These are phyloP conservation scores for Butyriboletus loyo DNA, from an alignment of 768 basidiomycete species.

Conservation along the genomic window DNA sequence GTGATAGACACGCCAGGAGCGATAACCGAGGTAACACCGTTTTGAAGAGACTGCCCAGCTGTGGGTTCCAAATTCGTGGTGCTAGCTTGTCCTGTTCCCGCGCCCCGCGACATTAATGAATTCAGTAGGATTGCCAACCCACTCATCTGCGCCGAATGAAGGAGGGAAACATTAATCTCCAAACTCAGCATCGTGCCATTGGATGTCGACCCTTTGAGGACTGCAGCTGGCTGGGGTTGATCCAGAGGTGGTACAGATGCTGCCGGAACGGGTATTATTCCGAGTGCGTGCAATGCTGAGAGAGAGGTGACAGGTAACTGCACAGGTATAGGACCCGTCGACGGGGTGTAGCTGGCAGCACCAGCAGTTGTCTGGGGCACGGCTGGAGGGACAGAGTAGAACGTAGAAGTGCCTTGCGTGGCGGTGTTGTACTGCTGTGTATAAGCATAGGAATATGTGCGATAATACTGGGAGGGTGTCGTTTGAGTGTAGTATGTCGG, in stretches of 20 bases:
- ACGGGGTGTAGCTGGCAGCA: constrained; percentile 29
- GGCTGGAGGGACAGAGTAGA: constrained; percentile 30
- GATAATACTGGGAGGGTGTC: constrained; percentile 56
- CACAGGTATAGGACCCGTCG: constrained; percentile 49
- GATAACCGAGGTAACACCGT: constrained; percentile 10
- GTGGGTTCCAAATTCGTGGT: constrained; percentile 10
- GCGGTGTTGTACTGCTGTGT: constrained; percentile 49
- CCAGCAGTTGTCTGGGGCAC: constrained; percentile 36
- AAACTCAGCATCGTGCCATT: constrained; percentile 71
- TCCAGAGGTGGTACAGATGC: constrained; percentile 49
- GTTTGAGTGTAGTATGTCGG: constrained; percentile 36
- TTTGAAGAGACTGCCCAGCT: constrained; percentile 14
- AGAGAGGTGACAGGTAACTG: constrained; percentile 63
- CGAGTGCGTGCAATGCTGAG: constrained; percentile 61
- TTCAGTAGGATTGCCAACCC: constrained; percentile 71
- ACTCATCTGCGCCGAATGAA: constrained; percentile 76
- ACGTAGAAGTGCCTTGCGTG: constrained; percentile 21
- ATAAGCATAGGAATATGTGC: constrained; percentile 63
- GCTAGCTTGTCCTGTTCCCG: constrained; percentile 22
- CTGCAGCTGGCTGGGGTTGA: constrained; percentile 70
- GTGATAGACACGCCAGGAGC: constrained; percentile 3
- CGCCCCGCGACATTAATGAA: constrained; percentile 56
- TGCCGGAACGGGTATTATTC: constrained; percentile 68
- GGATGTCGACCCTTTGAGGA: constrained; percentile 66
- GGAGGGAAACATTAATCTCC: constrained; percentile 73